A percentile compares a stretch with the other conserved stretches of the same genome.
Conservation (phyloP, 495 filamentous ascomycete species). For the Platismatia glauca region DNA sequence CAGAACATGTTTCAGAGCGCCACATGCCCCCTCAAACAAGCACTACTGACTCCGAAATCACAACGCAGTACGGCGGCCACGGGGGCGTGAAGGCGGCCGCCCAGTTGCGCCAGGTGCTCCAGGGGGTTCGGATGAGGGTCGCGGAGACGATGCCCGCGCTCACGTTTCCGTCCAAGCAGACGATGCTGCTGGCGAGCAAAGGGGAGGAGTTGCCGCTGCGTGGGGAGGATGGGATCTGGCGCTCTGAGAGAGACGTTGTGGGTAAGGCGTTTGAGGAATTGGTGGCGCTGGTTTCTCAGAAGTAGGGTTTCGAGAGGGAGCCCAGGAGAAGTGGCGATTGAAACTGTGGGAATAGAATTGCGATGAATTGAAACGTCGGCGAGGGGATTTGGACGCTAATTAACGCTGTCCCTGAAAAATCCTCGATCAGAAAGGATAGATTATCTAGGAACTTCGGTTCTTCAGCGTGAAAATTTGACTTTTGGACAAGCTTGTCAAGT, state of each 20-base stretch:
- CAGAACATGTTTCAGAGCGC: too few species aligned
- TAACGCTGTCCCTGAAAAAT: too few species aligned
- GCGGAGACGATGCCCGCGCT: not conserved
- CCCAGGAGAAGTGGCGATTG: not conserved
- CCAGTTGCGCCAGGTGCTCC: not conserved
- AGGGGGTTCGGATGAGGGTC: not conserved
- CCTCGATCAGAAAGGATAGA: too few species aligned
- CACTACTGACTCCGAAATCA: too few species aligned
- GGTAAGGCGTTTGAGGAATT: not conserved
- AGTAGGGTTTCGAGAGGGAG: not conserved
- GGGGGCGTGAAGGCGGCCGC: not conserved
- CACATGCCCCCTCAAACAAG: too few species aligned
- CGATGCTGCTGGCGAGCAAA: not conserved
- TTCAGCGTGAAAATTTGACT: too few species aligned
- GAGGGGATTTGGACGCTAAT: too few species aligned
- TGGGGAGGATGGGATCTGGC: not conserved
- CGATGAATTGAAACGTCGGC: too few species aligned
- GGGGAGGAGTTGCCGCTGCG: not conserved
- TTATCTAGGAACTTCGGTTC: too few species aligned
- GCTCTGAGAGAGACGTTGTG: not conserved
- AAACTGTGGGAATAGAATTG: not conserved
- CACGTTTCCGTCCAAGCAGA: not conserved
- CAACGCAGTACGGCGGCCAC: conserved; percentile 5
- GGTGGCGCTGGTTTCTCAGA: not conserved
- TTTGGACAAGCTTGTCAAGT: too few species aligned